Evolutionary conservation across 768 basidiomycete genomes (phyloP).

Genomic region (Lactarius pseudohatsudake): DNA sequence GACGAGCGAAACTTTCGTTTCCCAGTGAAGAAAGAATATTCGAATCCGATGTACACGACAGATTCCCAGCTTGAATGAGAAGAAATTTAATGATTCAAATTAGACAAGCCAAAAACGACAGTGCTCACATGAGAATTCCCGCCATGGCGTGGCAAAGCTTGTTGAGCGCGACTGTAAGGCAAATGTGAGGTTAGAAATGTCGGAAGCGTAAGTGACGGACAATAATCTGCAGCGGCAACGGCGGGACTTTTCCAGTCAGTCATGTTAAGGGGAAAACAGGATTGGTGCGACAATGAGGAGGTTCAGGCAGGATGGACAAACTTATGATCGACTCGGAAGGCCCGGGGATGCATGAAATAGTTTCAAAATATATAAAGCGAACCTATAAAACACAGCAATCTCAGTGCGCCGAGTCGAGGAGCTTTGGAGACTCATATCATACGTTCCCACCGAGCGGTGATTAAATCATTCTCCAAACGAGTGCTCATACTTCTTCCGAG

Average conservation of each 20-base stretch:
- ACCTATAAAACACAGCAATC: background rate
- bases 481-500: too few relatives aligned
- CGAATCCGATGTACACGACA: background rate
- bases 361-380: background rate
- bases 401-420: too few relatives aligned
- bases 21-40: background rate
- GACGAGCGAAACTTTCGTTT: background rate
- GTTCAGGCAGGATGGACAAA: background rate
- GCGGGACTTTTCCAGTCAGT: background rate
- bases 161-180: background rate
- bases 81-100: background rate
- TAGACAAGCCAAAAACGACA: background rate
- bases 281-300: background rate
- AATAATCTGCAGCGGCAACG: background rate
- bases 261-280: background rate
- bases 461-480: too few relatives aligned
- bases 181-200: background rate
- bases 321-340: background rate
- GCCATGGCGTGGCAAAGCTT: constrained; percentile 10
- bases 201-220: background rate
- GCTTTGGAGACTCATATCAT: too few relatives aligned
- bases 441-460: too few relatives aligned
- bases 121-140: constrained; percentile 20
- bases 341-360: background rate
- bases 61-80: background rate